Base-by-base conservation (phyloP, 225 moss, liverwort and hornwort genomes). In the Polytrichum commune region DNA sequence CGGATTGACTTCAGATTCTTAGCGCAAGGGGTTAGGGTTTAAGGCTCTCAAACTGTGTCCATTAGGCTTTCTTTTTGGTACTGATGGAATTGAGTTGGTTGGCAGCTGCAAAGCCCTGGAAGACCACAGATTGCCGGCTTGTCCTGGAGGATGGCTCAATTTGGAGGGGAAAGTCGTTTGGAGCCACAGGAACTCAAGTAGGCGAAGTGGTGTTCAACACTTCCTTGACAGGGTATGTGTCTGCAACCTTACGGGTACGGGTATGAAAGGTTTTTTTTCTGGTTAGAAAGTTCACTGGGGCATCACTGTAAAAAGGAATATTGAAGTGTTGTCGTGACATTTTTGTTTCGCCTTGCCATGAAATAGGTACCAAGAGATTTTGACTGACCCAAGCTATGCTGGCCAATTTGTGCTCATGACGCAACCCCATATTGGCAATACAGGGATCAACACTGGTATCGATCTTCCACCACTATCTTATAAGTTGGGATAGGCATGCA, bases 341-440 rank as follows among this genome's bases (percentile, higher is more conserved):
- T 46, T 16, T 46, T 46, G 46, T 46, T 46, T 46, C 46, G 46
- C 46, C 46, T 53, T 27, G 25, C 22, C 20, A 22, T 75, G 35
- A 24, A 29, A 63, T 86, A 95, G 97, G 64, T 98, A 98, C 67
- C 98, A 98, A 77, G 98, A 98, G 72, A 95, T 98, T 66, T 54
- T 95, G 72, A 98, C 98, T 62, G 98, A 98, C 78, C 98, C 95
- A 9, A 98, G 98, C 81, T 98, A 98, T 74, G 90, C 98, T 72
- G 98, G 98, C 64, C 95, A 98, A 74, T 91, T 98, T 71, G 98
- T 98, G 79, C 84, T 98, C 46, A 98, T 98, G 98, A 98, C 98
- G 27, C 90, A 91, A 75, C 95, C 95, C 33, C 98, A 98, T 76
- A 98, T 98, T 68, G 98, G 98, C 67, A 95, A 98, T 76, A 98